Evolutionary conservation across 1,284 basidiomycete genomes (phyloP).

Genomic region (Jaminaea rosea): DNA sequence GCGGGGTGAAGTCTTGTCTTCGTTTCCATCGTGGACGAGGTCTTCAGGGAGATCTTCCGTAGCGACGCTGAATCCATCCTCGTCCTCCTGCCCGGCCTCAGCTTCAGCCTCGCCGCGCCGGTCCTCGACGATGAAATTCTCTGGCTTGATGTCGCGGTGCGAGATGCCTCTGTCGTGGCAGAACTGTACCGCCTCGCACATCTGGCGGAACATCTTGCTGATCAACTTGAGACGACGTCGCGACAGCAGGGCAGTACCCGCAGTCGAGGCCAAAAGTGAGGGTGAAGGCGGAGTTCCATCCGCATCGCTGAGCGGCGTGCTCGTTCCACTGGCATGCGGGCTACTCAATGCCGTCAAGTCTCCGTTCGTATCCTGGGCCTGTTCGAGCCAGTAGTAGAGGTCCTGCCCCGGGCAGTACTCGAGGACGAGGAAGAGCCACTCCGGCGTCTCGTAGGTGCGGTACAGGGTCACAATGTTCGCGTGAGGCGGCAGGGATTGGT

Average conservation of each 20-base stretch:
- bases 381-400: conserved; percentile 79
- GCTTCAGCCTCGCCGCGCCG: conserved; percentile 6
- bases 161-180: conserved; percentile 86
- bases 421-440: conserved; percentile 69
- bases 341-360: neutral
- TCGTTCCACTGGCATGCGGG: neutral
- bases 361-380: conserved; percentile 44
- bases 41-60: too few relatives aligned
- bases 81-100: conserved; percentile 13
- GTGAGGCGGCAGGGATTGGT: conserved; percentile 82
- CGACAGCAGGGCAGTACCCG: conserved; percentile 71
- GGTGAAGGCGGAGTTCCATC: conserved; percentile 68
- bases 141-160: conserved; percentile 95
- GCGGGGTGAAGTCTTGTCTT: too few relatives aligned
- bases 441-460: conserved; percentile 57
- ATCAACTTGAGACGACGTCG: conserved; percentile 79
- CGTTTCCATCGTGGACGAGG: too few relatives aligned
- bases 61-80: conserved; percentile 67
- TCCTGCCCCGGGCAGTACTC: conserved; percentile 96
- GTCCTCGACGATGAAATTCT: conserved; percentile 51
- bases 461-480: conserved; percentile 92
- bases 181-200: conserved; percentile 94
- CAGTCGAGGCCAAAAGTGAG: conserved; percentile 67
- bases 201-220: conserved; percentile 91
- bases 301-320: too few relatives aligned